phyloP scores from a whole-genome alignment of 2,329 filamentous ascomycete species.

The Colletotrichum orchidophilum region DNA sequence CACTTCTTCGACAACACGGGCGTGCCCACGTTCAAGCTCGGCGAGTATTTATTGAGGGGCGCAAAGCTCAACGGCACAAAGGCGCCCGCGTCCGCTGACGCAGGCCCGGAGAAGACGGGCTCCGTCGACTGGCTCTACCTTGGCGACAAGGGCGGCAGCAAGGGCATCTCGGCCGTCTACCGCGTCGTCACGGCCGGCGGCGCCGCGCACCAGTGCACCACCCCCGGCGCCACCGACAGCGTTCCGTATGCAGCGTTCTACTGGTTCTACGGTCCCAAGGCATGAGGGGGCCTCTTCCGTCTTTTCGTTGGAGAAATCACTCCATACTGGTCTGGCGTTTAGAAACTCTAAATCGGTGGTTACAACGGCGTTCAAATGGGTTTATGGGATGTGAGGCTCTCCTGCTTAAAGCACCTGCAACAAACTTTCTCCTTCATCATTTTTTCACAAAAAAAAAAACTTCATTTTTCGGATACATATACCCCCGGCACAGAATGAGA shows the following conservation, averaged over 20 bases:
- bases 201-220: conserved; percentile 51
- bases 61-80: conserved; percentile 59
- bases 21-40: conserved; percentile 69
- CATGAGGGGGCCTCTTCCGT: background rate
- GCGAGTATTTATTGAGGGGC: conserved; percentile 51
- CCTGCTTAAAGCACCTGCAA: background rate
- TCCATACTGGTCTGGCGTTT: background rate
- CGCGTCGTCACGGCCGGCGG: conserved; percentile 66
- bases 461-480: conserved; percentile 11
- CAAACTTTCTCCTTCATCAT: background rate
- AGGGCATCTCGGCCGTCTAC: conserved; percentile 56
- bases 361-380: background rate
- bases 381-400: background rate
- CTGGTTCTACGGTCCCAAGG: conserved; percentile 60
- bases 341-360: background rate
- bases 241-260: conserved; percentile 66
- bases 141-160: conserved; percentile 49
- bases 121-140: conserved; percentile 67
- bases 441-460: conserved; percentile 10
- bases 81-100: conserved; percentile 60
- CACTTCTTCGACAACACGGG: conserved; percentile 71
- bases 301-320: background rate
- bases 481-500: conserved; percentile 17
- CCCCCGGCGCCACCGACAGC: conserved; percentile 54
- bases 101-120: conserved; percentile 57